Base-by-base conservation (phyloP, 176 grass and related monocot species). In the Otatea glauca region DNA sequence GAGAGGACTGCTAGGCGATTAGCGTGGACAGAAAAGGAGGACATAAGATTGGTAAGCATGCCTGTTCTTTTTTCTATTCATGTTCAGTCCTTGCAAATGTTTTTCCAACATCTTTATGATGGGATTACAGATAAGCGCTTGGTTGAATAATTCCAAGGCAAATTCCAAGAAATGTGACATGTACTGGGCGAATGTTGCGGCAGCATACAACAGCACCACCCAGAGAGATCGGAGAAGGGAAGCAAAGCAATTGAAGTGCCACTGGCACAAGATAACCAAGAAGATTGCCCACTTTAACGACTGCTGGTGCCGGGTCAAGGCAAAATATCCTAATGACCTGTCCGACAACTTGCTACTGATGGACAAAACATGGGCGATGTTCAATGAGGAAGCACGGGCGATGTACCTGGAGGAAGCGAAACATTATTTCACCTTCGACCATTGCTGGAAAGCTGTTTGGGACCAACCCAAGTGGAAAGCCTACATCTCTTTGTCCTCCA, bases 291-390 rank as follows among this genome's bases (percentile, higher is more conserved):
- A 81, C 41, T 88, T 88, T n/a, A 20, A 88, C 39, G 72, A 77
- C 16, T 88, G 79, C 43, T 88, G 86, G 79, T 62, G 72, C 64
- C 64, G 56, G 34, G 53, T 70, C 10, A 58, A 82, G 64, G 65
- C 54, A 39, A 88, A 88, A 76, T 76, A 82, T 76, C 81, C 79
- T 35, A 69, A 53, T 41, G 51, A 27, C 41, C 71, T 76, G 42
- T 88, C 86, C 20, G 79, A 68, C 4, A 67, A 67, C 67, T 42
- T 88, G 86, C 86, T 77, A 69, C 62, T 62, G 71, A 76, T 82
- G 79, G 86, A 88, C 43, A 76, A 76, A 60, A 82, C 72, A 76
- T 88, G 86, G 86, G 64, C 35, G 24, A 88, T 82, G 42, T 82
- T 61, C 66, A 48, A 70, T 0, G 39, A 68, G 27, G 78, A 87